Conservation (phyloP, 768 basidiomycete species). For the Sporobolomyces pararoseus region DNA sequence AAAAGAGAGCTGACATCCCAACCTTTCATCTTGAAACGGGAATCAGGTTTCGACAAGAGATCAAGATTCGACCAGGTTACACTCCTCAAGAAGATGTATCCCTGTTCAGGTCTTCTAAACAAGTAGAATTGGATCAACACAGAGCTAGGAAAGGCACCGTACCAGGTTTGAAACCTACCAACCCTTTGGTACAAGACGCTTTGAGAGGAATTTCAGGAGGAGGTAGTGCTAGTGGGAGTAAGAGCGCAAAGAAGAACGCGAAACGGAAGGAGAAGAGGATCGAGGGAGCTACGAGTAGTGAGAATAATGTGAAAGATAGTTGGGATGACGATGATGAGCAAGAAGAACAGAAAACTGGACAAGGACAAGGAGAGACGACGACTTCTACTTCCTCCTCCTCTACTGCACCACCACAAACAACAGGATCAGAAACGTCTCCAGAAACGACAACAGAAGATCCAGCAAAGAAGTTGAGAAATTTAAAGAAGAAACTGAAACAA, state of each 20-base stretch:
- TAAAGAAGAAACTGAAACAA: constrained; percentile 22
- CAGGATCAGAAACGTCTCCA: background rate
- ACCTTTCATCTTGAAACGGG: no score
- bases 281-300: no score
- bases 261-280: constrained; percentile 2
- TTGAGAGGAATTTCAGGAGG: background rate
- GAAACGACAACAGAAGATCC: constrained; percentile 7
- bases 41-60: constrained; percentile 26
- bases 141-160: background rate
- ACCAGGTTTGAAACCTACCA: constrained; percentile 2
- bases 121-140: constrained; percentile 12
- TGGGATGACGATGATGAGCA: constrained; percentile 12
- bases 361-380: background rate
- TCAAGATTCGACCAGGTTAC: constrained; percentile 37
- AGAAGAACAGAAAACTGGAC: background rate
- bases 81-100: constrained; percentile 34
- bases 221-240: background rate
- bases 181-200: background rate
- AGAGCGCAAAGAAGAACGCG: constrained; percentile 7
- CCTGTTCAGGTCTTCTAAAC: constrained; percentile 9
- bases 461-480: constrained; percentile 19
- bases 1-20: background rate
- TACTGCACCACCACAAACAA: background rate
- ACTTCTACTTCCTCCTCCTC: background rate
- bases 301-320: constrained; percentile 3